Percentiles rank a stretch among this genome's conserved stretches.
Conservation (phyloP, 140 eudicot species). For the Anethum foeniculum region DNA sequence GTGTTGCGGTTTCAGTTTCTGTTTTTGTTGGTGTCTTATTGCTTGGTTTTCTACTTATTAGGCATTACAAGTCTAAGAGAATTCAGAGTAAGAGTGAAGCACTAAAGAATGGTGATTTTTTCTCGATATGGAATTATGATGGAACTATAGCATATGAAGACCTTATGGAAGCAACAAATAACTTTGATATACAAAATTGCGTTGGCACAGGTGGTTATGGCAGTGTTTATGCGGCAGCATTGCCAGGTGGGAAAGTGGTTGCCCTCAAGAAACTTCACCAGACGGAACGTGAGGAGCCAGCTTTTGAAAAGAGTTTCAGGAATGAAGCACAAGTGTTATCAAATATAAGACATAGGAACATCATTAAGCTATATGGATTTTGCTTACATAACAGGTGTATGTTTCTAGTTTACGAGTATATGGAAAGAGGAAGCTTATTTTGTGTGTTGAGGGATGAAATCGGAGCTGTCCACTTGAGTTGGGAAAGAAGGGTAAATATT, state of each 20-base stretch:
- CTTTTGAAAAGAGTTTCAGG: slow-evolving; percentile 6
- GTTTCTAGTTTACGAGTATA: slow-evolving; percentile 7
- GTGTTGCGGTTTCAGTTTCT: neutral
- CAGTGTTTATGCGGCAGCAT: slow-evolving; percentile 1
- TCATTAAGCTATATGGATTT: slow-evolving; percentile 12
- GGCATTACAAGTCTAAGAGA: neutral
- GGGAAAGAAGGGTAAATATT: slow-evolving; percentile 1
- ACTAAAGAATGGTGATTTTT: slow-evolving; percentile 3
- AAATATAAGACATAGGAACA: slow-evolving; percentile 7
- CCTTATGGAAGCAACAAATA: slow-evolving; percentile 3
- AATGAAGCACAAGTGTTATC: slow-evolving; percentile 2
- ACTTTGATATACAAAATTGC: slow-evolving; percentile 4
- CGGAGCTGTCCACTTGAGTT: neutral
- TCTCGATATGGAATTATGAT: slow-evolving; percentile 14
- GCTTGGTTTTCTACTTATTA: neutral
- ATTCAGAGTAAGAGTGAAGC: neutral
- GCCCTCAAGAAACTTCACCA: slow-evolving; percentile 9
- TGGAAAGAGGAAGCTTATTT: slow-evolving; percentile 9
- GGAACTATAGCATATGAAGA: slow-evolving; percentile 20
- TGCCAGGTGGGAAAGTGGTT: slow-evolving; percentile 5
- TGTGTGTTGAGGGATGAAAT: neutral
- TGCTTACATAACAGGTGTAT: slow-evolving; percentile 4
- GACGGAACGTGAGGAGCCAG: neutral
- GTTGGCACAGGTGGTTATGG: slow-evolving; percentile 6
- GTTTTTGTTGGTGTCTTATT: neutral